Percentiles rank a stretch among this genome's conserved stretches.
Conservation (phyloP, 768 basidiomycete genomes). For the Mycena amicta region DNA sequence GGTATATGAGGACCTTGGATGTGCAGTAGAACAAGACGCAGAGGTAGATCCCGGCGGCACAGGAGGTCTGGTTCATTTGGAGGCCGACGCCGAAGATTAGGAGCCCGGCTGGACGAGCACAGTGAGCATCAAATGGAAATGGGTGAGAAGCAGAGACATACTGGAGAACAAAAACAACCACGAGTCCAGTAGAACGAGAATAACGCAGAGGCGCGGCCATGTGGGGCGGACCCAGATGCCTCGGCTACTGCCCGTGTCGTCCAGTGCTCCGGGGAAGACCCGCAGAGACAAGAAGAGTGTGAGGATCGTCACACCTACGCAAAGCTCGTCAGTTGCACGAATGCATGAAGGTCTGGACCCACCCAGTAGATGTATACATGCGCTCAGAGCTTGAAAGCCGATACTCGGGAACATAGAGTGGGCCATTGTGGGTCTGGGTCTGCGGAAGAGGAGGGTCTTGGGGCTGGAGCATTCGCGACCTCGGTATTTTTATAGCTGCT, state of each 20-base stretch:
- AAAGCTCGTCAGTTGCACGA: background rate
- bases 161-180: conserved; percentile 13
- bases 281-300: conserved; percentile 6
- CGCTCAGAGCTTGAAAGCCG: background rate
- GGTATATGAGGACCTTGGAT: conserved; percentile 49
- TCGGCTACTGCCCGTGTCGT: background rate
- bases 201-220: conserved; percentile 14
- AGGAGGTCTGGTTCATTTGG: conserved; percentile 35
- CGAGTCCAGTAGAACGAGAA: conserved; percentile 13
- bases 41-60: conserved; percentile 44
- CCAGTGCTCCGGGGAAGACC: background rate
- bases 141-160: background rate
- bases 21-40: conserved; percentile 46
- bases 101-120: conserved; percentile 35
- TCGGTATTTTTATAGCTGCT: background rate
- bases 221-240: conserved; percentile 3
- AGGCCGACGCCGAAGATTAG: conserved; percentile 49
- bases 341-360: background rate
- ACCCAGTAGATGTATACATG: conserved; percentile 6
- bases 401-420: background rate
- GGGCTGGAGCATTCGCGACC: background rate
- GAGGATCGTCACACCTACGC: conserved; percentile 8
- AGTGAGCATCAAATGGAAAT: background rate
- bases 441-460: background rate
- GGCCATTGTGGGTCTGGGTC: background rate